Conservation (phyloP, 768 basidiomycete species). For the Asterophora lycoperdoides region DNA sequence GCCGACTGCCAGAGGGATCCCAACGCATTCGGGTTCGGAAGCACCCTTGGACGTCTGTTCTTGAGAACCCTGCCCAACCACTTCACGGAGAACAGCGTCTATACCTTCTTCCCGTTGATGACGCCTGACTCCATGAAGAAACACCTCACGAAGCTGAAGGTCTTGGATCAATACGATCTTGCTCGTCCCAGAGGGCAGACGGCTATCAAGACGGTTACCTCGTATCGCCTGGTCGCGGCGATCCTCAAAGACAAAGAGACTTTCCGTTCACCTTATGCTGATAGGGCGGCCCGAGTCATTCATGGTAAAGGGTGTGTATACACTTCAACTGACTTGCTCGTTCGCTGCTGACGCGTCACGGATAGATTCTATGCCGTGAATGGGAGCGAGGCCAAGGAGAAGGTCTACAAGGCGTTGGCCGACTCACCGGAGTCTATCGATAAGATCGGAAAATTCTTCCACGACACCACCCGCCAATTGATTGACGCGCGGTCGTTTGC, state of each 20-base stretch:
- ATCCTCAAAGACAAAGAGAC: constrained; percentile 43
- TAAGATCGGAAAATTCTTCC: constrained; percentile 59
- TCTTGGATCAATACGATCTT: constrained; percentile 51
- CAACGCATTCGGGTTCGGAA: constrained; percentile 69
- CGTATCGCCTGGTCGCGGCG: constrained; percentile 48
- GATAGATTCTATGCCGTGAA: constrained; percentile 63
- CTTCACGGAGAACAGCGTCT: constrained; percentile 65
- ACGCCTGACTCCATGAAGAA: constrained; percentile 66
- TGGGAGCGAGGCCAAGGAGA: constrained; percentile 44
- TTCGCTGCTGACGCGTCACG: constrained; percentile 1
- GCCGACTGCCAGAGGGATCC: constrained; percentile 76
- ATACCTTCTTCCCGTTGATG: constrained; percentile 89
- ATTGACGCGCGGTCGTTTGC: constrained; percentile 51
- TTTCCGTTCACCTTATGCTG: constrained; percentile 48
- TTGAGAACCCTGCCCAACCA: constrained; percentile 69
- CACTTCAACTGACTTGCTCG: neutral
- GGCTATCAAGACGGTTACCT: constrained; percentile 30
- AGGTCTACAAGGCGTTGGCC: constrained; percentile 44
- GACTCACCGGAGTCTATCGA: constrained; percentile 44
- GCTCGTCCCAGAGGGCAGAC: constrained; percentile 38
- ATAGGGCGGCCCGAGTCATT: constrained; percentile 49
- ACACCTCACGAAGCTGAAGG: constrained; percentile 52
- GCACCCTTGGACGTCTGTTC: constrained; percentile 69
- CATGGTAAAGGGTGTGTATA: constrained; percentile 52
- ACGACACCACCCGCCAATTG: constrained; percentile 55